phyloP scores from a whole-genome alignment of 495 filamentous ascomycete species.

The Aspergillus carlsbadensis region DNA sequence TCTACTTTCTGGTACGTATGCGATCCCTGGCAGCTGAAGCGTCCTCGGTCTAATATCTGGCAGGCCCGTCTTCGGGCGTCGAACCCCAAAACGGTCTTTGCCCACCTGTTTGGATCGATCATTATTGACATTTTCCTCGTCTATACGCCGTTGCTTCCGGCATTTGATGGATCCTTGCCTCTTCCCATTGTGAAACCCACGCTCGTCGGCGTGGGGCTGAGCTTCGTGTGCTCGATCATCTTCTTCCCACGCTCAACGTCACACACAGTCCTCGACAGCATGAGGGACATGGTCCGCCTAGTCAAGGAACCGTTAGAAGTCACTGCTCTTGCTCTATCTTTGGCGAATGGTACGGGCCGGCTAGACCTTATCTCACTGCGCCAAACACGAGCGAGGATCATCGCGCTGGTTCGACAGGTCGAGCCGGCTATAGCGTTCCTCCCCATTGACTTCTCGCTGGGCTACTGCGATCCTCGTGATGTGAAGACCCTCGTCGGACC shows the following conservation, averaged over 20 bases:
- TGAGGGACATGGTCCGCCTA: slow-evolving; percentile 32
- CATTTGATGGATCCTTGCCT: slow-evolving; percentile 39
- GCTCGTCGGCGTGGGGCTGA: slow-evolving; percentile 37
- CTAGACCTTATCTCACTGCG: slow-evolving; percentile 14
- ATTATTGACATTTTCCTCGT: slow-evolving; percentile 37
- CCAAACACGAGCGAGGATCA: slow-evolving; percentile 12
- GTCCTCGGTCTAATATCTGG: not conserved
- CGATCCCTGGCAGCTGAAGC: not conserved
- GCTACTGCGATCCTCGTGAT: slow-evolving; percentile 21
- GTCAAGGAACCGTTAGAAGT: slow-evolving; percentile 29
- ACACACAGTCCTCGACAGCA: slow-evolving; percentile 30
- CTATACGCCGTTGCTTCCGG: slow-evolving; percentile 32
- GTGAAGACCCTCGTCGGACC: slow-evolving; percentile 20
- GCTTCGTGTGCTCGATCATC: slow-evolving; percentile 34
- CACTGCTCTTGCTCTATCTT: not conserved
- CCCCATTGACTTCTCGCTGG: slow-evolving; percentile 25
- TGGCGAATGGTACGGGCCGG: slow-evolving; percentile 3
- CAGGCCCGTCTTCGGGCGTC: slow-evolving; percentile 38
- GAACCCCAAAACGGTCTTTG: slow-evolving; percentile 37
- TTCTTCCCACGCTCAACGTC: slow-evolving; percentile 46
- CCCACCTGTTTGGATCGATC: slow-evolving; percentile 38
- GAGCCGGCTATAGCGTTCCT: slow-evolving; percentile 25
- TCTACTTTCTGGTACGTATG: slow-evolving; percentile 35
- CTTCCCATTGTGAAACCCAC: slow-evolving; percentile 35
- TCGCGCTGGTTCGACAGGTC: slow-evolving; percentile 16